A percentile compares a stretch with the other conserved stretches of the same genome.
Evolutionary conservation across 2,329 filamentous ascomycete species (phyloP).

Genomic region (Ceratocystis harringtonii): DNA sequence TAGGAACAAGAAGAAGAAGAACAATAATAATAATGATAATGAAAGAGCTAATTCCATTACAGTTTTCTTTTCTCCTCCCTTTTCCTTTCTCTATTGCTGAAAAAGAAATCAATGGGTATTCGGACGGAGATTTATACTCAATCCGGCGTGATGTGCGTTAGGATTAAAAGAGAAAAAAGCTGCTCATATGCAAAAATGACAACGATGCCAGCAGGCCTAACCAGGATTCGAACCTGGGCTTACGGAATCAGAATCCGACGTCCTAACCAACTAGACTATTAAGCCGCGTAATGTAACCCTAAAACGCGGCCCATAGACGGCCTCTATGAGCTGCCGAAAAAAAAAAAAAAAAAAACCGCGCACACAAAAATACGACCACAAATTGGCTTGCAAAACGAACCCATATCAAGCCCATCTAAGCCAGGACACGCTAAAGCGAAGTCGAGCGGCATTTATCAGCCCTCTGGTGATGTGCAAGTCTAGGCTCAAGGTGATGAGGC

Average conservation of each 20-base stretch:
- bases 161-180: not conserved
- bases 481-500: not conserved
- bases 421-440: too few relatives aligned
- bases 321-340: not conserved
- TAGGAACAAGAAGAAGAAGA: not conserved
- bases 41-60: not conserved
- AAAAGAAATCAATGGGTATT: not conserved
- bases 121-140: not conserved
- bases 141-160: not conserved
- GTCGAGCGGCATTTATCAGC: too few relatives aligned
- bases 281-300: not conserved
- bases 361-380: too few relatives aligned
- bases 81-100: too few relatives aligned
- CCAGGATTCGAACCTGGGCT: conserved; percentile 17
- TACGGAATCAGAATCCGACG: conserved; percentile 16
- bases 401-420: too few relatives aligned
- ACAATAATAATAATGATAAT: not conserved
- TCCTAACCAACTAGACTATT: conserved; percentile 17
- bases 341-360: not conserved
- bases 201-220: conserved; percentile 6
- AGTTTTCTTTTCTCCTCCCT: not conserved
- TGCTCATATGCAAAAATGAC: not conserved
- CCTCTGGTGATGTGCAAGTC: not conserved
- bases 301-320: not conserved
- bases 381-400: too few relatives aligned